Percentiles rank a stretch among this genome's conserved stretches.
Conservation (phyloP, 176 grass and related monocot genomes). For the Panicum miliaceum region DNA sequence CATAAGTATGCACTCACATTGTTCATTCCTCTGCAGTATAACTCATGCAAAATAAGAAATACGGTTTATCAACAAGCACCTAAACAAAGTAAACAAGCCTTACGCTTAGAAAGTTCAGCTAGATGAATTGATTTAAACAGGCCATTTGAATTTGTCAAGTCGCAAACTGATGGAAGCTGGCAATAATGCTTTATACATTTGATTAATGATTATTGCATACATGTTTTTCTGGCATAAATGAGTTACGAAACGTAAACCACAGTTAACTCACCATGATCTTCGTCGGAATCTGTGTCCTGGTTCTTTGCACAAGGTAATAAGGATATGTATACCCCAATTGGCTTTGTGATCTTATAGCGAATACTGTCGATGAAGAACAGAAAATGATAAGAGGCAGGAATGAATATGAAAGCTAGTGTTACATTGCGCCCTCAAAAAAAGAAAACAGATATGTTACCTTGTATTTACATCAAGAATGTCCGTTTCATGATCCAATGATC, state of each 20-base stretch:
- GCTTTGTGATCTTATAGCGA: background rate
- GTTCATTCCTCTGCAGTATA: background rate
- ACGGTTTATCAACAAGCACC: background rate
- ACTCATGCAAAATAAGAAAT: conserved; percentile 9
- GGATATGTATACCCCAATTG: conserved; percentile 15
- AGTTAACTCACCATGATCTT: conserved; percentile 40
- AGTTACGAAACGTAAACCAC: background rate
- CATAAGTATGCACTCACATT: conserved; percentile 6
- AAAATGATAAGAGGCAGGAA: conserved; percentile 15
- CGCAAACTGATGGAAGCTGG: conserved; percentile 26
- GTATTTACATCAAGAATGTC: conserved; percentile 29
- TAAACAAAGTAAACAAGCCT: conserved; percentile 2
- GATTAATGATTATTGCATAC: background rate
- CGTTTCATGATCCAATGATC: conserved; percentile 5
- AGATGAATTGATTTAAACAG: background rate
- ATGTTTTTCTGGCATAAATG: conserved; percentile 10
- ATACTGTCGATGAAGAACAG: conserved; percentile 19
- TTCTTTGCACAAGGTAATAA: conserved; percentile 27
- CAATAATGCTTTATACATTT: background rate
- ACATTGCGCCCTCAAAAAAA: background rate
- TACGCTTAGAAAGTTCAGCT: conserved; percentile 6
- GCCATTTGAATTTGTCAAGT: conserved; percentile 3
- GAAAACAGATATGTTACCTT: conserved; percentile 39
- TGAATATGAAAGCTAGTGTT: background rate
- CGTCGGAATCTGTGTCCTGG: background rate